Evolutionary conservation across 1,284 basidiomycete genomes (phyloP), one percentile per base, ranked within the genome.

Genomic region (Mycena sp.): DNA sequence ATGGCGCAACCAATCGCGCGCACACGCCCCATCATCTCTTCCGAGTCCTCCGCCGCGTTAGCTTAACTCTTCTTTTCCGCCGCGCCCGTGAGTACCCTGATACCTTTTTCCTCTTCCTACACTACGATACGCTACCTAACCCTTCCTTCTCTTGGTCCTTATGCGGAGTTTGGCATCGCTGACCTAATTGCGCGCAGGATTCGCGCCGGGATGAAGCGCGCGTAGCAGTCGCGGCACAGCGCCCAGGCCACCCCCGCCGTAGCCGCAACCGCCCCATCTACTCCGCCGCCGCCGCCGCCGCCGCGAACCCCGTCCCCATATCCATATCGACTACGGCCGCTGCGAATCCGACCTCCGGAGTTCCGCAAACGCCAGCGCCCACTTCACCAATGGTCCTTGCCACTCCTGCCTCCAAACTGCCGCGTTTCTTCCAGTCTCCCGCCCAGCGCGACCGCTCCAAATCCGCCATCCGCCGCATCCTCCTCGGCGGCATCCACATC

Each of bases 391-490:
- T 29, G 46, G 46, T 49, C n/a, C 46, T 21, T 21, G n/a, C 58
- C n/a, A 51, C 32, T 32, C 35, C 57, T 26, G 41, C 59, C 4
- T 55, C 59, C 14, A 61, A 61, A 41, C 59, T 61, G 9, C 59
- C 59, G 44, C 44, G 50, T n/a, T 60, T 60, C 51, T 50, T 60
- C 38, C 58, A 53, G 37, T 53, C 49, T 40, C 58, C 25, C n/a
- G 26, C 59, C 40, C 58, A 63, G 46, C 53, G 53, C 30, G 48
- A 63, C 48, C 60, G 52, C 38, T 63, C 46, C 26, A 57, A 58
- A 38, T 57, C 59, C 49, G 38, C 44, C 30, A 43, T 58, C 53
- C 52, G 29, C 21, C 59, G 38, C 54, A n/a, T 45, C 54, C n/a
- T 23, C 19, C 9, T 46, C 52, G 6, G 23, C 46, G 26, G 30